Conservation (phyloP, 495 filamentous ascomycete genomes). For the Durotheca rogersii region DNA sequence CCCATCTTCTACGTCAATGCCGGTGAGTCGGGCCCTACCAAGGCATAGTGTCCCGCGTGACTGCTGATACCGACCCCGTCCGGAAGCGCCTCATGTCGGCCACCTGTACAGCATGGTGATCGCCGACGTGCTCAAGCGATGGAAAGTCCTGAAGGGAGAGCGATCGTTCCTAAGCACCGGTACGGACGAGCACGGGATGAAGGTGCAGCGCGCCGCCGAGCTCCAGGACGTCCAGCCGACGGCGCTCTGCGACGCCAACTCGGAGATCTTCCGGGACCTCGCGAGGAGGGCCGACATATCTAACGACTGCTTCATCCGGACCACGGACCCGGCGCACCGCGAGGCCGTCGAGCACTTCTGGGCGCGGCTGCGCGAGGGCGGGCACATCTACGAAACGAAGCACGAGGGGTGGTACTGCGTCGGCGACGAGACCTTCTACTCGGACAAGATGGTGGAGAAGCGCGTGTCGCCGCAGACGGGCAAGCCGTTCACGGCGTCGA, state of each 20-base stretch:
- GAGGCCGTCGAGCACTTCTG: conserved; percentile 91
- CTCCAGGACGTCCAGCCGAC: conserved; percentile 55
- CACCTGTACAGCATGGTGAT: conserved; percentile 93
- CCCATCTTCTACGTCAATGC: conserved; percentile 99
- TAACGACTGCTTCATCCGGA: conserved; percentile 86
- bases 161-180: conserved; percentile 79
- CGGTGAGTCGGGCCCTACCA: conserved; percentile 52
- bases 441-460: conserved; percentile 68
- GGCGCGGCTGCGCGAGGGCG: conserved; percentile 70
- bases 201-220: conserved; percentile 85
- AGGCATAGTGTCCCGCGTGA: background rate
- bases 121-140: conserved; percentile 88
- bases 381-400: conserved; percentile 79
- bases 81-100: conserved; percentile 86
- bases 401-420: conserved; percentile 97
- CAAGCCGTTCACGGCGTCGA: conserved; percentile 74
- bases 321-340: conserved; percentile 77
- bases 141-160: conserved; percentile 72
- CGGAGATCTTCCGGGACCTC: conserved; percentile 66
- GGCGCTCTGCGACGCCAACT: conserved; percentile 60
- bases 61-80: background rate
- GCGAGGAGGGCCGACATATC: conserved; percentile 66
- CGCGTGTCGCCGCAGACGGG: conserved; percentile 78
- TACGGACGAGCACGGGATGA: conserved; percentile 98
- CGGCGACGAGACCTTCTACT: conserved; percentile 94